Percentiles rank a stretch among this genome's conserved stretches.
phyloP scores from a whole-genome alignment of 768 basidiomycete species.

The Lentinula guzmanii region DNA sequence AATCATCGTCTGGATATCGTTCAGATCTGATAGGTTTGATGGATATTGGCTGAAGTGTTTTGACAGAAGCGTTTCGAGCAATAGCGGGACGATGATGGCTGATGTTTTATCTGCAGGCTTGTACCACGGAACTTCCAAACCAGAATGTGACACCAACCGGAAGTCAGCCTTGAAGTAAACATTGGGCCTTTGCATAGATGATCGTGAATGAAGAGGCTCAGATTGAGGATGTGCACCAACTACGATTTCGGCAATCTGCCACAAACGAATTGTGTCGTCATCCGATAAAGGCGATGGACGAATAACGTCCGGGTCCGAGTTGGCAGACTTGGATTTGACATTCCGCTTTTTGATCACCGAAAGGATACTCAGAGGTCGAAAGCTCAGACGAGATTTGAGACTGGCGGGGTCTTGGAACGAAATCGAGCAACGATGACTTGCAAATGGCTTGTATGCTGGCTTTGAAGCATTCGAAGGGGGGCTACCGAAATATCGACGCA shows the following conservation, averaged over 20 bases:
- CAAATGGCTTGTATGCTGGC: neutral
- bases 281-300: neutral
- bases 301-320: neutral
- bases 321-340: neutral
- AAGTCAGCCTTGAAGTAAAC: neutral
- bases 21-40: neutral
- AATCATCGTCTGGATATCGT: neutral
- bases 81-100: neutral
- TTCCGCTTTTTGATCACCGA: neutral
- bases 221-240: slow-evolving; percentile 3
- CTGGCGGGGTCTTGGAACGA: neutral
- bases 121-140: neutral
- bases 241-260: neutral
- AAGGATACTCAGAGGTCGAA: neutral
- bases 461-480: neutral
- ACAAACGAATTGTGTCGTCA: neutral
- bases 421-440: slow-evolving; percentile 1
- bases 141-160: neutral
- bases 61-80: neutral
- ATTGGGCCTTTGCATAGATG: neutral
- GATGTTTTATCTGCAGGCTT: neutral
- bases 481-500: neutral
- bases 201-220: neutral
- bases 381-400: neutral
- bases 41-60: neutral